phyloP scores from a whole-genome alignment of 1,284 basidiomycete genomes.

The Cryptococcus maquisensis region DNA sequence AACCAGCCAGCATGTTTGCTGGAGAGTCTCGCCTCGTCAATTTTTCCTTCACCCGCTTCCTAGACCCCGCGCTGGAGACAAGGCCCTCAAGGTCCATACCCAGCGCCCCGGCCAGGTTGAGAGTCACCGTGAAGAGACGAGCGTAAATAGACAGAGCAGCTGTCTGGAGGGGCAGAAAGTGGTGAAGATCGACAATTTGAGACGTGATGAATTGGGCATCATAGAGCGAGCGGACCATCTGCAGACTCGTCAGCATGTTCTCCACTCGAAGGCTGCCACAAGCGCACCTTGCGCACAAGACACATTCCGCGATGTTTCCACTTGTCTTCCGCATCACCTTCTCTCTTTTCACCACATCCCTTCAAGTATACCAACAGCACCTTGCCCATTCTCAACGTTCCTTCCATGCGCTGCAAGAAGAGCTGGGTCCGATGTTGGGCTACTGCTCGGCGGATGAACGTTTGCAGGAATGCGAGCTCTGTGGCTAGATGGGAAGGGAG shows the following conservation, averaged over 20 bases:
- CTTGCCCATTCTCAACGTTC: slow-evolving; percentile 17
- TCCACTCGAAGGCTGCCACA: neutral
- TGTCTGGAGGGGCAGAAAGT: slow-evolving; percentile 40
- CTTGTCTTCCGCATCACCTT: neutral
- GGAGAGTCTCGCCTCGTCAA: neutral
- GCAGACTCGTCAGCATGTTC: neutral
- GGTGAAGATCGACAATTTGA: slow-evolving; percentile 17
- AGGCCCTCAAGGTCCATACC: slow-evolving; percentile 3
- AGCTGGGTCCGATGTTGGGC: slow-evolving; percentile 31
- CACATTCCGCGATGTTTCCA: neutral
- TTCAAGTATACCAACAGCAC: slow-evolving; percentile 2
- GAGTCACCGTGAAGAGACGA: slow-evolving; percentile 26
- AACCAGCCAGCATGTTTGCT: no score
- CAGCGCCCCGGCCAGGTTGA: slow-evolving; percentile 9
- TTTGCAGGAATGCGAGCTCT: slow-evolving; percentile 22
- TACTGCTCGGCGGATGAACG: slow-evolving; percentile 17
- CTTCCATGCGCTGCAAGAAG: slow-evolving; percentile 20
- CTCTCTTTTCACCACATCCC: neutral
- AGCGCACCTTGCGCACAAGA: slow-evolving; percentile 7
- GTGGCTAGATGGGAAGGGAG: slow-evolving; percentile 21
- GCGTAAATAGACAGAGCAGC: slow-evolving; percentile 29
- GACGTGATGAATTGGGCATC: slow-evolving; percentile 52
- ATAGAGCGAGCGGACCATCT: slow-evolving; percentile 10
- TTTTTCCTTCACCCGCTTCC: neutral
- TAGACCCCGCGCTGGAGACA: neutral